These are phyloP conservation scores for Phytophthora constricta DNA, from an alignment of 352 stramenopile species.

Conservation along the genomic window DNA sequence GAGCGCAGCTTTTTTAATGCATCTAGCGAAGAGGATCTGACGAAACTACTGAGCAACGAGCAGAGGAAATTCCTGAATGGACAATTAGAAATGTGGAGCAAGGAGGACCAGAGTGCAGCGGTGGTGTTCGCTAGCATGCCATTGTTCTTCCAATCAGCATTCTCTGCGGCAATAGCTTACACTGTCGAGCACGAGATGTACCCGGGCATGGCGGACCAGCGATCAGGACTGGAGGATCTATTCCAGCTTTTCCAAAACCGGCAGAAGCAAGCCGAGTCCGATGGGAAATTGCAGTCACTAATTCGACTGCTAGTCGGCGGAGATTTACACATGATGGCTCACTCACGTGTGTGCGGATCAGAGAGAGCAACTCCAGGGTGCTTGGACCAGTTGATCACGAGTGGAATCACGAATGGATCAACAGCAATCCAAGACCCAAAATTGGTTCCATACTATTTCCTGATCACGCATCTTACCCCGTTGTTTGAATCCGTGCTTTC, in stretches of 20 bases:
- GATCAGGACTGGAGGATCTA: constrained; percentile 41
- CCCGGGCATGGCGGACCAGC: constrained; percentile 50
- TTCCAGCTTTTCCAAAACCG: constrained; percentile 44
- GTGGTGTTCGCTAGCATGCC: constrained; percentile 65
- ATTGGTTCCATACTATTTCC: constrained; percentile 61
- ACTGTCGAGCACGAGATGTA: constrained; percentile 71
- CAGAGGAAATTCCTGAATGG: constrained; percentile 31
- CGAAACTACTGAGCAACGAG: constrained; percentile 41
- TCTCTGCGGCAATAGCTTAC: constrained; percentile 58
- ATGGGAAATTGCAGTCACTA: constrained; percentile 7
- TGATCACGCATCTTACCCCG: constrained; percentile 50
- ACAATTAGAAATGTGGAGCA: constrained; percentile 26
- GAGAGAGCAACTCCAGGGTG: constrained; percentile 28
- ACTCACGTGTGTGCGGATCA: constrained; percentile 50
- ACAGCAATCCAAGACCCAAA: constrained; percentile 64
- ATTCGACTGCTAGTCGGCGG: constrained; percentile 61
- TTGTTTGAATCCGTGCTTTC: constrained; percentile 26
- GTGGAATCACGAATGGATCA: constrained; percentile 63
- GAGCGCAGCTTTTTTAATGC: constrained; percentile 58
- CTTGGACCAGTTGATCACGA: constrained; percentile 73
- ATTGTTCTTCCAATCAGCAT: constrained; percentile 71
- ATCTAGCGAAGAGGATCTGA: background rate
- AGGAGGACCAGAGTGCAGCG: constrained; percentile 20
- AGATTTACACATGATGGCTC: constrained; percentile 66
- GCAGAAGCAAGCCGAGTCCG: background rate